phyloP scores from a whole-genome alignment of 2,329 filamentous ascomycete genomes.

The Nemania bipapillata region DNA sequence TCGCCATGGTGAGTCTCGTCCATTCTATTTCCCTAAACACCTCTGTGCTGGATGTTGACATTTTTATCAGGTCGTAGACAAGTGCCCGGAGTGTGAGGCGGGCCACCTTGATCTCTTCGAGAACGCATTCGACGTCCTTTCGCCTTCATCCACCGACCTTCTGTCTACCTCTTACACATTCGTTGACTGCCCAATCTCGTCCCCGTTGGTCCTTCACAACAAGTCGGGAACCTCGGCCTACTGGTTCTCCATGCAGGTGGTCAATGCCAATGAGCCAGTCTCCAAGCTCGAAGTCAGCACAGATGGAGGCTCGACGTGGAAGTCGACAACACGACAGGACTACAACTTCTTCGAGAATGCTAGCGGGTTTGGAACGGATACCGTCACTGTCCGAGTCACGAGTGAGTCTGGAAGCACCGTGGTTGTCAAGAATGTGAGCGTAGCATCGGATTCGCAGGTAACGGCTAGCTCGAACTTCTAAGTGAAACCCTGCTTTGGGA shows the following conservation, averaged over 20 bases:
- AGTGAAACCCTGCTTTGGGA: neutral
- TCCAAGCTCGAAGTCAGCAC: slow-evolving; percentile 68
- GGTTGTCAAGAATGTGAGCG: slow-evolving; percentile 62
- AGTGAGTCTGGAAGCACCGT: slow-evolving; percentile 63
- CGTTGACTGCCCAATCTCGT: slow-evolving; percentile 57
- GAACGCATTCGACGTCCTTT: slow-evolving; percentile 55
- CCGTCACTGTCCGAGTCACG: slow-evolving; percentile 67
- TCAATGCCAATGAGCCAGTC: slow-evolving; percentile 69
- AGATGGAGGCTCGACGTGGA: slow-evolving; percentile 69
- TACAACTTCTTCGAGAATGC: slow-evolving; percentile 73
- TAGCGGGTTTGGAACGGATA: slow-evolving; percentile 65
- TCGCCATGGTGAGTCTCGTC: slow-evolving; percentile 67
- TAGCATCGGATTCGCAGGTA: slow-evolving; percentile 48
- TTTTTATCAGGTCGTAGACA: slow-evolving; percentile 56
- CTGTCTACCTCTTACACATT: slow-evolving; percentile 57
- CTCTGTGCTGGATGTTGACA: slow-evolving; percentile 4
- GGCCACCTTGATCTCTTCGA: slow-evolving; percentile 60
- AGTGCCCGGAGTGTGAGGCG: slow-evolving; percentile 57
- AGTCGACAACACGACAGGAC: slow-evolving; percentile 62
- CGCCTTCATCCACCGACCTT: slow-evolving; percentile 52
- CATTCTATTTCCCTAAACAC: neutral
- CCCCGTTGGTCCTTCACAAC: slow-evolving; percentile 57
- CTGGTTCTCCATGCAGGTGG: slow-evolving; percentile 69
- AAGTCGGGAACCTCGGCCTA: slow-evolving; percentile 58
- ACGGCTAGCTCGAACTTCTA: slow-evolving; percentile 44